These are phyloP conservation scores for Fusarium tricinctum DNA, from an alignment of 2,329 filamentous ascomycete genomes.

Conservation along the genomic window DNA sequence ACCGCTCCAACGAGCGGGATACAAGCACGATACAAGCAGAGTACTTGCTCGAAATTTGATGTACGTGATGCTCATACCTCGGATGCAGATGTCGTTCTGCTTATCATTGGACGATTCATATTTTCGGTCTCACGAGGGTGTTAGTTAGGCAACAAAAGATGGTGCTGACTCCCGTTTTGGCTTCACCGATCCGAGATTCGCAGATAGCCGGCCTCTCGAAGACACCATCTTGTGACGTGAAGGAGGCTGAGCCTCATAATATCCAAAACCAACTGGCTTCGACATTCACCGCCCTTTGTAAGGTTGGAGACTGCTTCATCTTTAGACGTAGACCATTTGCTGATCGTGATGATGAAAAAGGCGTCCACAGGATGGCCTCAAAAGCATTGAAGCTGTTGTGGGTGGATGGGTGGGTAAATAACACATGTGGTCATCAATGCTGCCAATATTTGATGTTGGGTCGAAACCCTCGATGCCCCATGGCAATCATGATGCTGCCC, in stretches of 20 bases:
- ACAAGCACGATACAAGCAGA: constrained; percentile 23
- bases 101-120: constrained; percentile 7
- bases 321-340: constrained; percentile 10
- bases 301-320: constrained; percentile 7
- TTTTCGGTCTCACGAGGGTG: constrained; percentile 16
- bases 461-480: background rate
- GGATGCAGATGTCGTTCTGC: constrained; percentile 2
- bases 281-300: constrained; percentile 31
- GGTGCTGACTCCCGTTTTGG: constrained; percentile 12
- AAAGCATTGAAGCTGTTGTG: constrained; percentile 18
- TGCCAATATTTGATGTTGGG: constrained; percentile 4
- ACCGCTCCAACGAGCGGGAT: constrained; percentile 9
- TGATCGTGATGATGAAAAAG: constrained; percentile 23
- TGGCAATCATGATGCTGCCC: constrained; percentile 5
- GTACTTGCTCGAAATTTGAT: constrained; percentile 27
- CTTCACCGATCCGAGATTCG: constrained; percentile 24
- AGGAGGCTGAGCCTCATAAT: constrained; percentile 25
- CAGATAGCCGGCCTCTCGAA: constrained; percentile 10
- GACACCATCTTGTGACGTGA: constrained; percentile 7
- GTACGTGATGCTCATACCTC: background rate
- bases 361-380: constrained; percentile 36
- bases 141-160: constrained; percentile 21
- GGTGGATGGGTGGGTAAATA: constrained; percentile 25
- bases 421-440: constrained; percentile 1
- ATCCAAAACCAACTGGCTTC: background rate